These are phyloP conservation scores for Xylariaceae sp. DNA, from an alignment of 2,329 filamentous ascomycete genomes.

Conservation along the genomic window DNA sequence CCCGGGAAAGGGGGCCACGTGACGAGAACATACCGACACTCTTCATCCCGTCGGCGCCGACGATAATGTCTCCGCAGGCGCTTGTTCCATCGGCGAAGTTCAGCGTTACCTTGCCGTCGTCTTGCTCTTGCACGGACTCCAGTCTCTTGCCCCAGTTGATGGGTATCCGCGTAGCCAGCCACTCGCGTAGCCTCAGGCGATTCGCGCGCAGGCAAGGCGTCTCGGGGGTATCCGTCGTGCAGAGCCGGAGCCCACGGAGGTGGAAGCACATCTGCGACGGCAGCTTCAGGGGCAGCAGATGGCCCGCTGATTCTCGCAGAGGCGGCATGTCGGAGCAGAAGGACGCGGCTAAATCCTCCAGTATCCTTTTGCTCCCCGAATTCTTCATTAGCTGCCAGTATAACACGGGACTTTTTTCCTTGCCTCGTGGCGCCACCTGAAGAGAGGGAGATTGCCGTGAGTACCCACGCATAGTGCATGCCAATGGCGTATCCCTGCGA, in stretches of 20 bases:
- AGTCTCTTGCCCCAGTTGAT: conserved; percentile 19
- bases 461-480: conserved; percentile 1
- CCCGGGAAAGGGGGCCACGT: too few relatives aligned
- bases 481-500: conserved; percentile 5
- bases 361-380: conserved; percentile 2
- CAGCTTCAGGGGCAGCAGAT: conserved; percentile 6
- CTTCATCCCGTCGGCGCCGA: conserved; percentile 22
- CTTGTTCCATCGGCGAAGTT: conserved; percentile 19
- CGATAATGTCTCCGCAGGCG: conserved; percentile 17
- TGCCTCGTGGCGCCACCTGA: background rate
- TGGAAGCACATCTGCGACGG: conserved; percentile 5
- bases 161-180: conserved; percentile 18
- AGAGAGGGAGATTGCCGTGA: background rate
- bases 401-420: background rate
- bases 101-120: conserved; percentile 9
- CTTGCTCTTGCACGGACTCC: conserved; percentile 12
- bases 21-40: conserved; percentile 13
- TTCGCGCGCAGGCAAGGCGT: conserved; percentile 14
- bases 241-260: background rate
- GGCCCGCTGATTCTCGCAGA: conserved; percentile 7
- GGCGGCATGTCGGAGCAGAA: conserved; percentile 10
- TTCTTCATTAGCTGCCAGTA: background rate
- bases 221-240: conserved; percentile 5
- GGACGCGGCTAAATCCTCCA: conserved; percentile 1
- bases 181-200: conserved; percentile 15